These are phyloP conservation scores for Spizellomyces punctatus DNA, from an alignment of 192 early-diverging fungal species.

Conservation along the genomic window DNA sequence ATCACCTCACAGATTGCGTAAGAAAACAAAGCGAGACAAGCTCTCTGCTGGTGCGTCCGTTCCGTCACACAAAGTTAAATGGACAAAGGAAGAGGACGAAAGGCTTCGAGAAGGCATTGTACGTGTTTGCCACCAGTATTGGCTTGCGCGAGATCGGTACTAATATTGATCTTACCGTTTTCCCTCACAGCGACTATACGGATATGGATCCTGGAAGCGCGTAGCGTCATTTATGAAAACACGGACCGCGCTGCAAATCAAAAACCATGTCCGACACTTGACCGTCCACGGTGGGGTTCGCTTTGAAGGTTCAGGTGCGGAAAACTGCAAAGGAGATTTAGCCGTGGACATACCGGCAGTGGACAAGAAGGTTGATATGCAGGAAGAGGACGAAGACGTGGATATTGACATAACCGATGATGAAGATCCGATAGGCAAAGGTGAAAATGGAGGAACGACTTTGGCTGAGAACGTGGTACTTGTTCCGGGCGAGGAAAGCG, in stretches of 20 bases:
- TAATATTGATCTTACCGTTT: neutral
- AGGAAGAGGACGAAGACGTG: slow-evolving; percentile 20
- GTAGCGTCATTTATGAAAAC: slow-evolving; percentile 54
- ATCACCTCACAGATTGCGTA: neutral
- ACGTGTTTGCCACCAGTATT: slow-evolving; percentile 6
- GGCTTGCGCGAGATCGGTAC: neutral
- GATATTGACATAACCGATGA: slow-evolving; percentile 30
- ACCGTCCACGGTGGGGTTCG: slow-evolving; percentile 24
- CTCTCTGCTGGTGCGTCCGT: neutral
- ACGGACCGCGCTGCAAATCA: slow-evolving; percentile 61
- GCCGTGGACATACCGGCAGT: neutral
- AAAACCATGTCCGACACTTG: slow-evolving; percentile 64
- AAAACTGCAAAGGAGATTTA: slow-evolving; percentile 1
- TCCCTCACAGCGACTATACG: slow-evolving; percentile 41
- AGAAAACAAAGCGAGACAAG: neutral
- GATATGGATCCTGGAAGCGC: slow-evolving; percentile 61
- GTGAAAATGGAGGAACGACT: slow-evolving; percentile 29
- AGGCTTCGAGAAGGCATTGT: slow-evolving; percentile 50
- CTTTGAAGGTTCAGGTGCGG: slow-evolving; percentile 39
- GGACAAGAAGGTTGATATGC: slow-evolving; percentile 6
- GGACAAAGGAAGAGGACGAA: slow-evolving; percentile 63
- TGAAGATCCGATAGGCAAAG: slow-evolving; percentile 24
- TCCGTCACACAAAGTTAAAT: slow-evolving; percentile 47
- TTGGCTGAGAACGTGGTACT: slow-evolving; percentile 25
- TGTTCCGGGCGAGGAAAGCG: neutral